phyloP scores from a whole-genome alignment of 1,284 basidiomycete genomes.

The Dichomitus squalens region DNA sequence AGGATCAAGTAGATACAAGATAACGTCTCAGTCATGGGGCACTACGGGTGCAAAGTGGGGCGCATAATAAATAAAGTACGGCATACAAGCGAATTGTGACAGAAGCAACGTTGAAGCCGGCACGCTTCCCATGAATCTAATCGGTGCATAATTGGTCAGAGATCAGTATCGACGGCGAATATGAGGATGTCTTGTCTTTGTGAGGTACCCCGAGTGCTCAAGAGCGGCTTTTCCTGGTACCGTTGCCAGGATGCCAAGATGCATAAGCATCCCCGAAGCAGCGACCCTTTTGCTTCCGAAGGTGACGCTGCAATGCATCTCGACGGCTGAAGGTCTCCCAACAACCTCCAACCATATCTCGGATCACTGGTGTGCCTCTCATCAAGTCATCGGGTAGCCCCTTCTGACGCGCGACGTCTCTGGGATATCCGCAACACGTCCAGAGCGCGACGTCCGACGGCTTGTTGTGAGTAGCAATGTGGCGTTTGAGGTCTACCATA shows the following conservation, averaged over 20 bases:
- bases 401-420: slow-evolving; percentile 37
- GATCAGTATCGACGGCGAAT: no score
- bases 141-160: no score
- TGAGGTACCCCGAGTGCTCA: no score
- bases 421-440: slow-evolving; percentile 44
- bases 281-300: slow-evolving; percentile 5
- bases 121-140: no score
- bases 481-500: slow-evolving; percentile 54
- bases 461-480: slow-evolving; percentile 51
- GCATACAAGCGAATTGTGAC: no score
- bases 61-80: no score
- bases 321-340: slow-evolving; percentile 20
- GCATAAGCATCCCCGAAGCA: slow-evolving; percentile 16
- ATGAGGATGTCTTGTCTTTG: no score
- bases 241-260: neutral
- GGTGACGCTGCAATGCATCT: slow-evolving; percentile 28
- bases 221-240: no score
- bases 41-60: no score
- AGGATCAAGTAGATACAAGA: no score
- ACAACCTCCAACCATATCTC: slow-evolving; percentile 31
- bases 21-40: no score
- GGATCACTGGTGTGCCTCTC: slow-evolving; percentile 33
- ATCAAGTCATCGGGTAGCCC: slow-evolving; percentile 22
- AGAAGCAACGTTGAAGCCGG: no score
- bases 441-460: slow-evolving; percentile 32